A percentile compares a stretch with the other conserved stretches of the same genome.
These are phyloP conservation scores for Insectozyma bohioensis DNA, from an alignment of 1,139 yeast species.

Conservation along the genomic window DNA sequence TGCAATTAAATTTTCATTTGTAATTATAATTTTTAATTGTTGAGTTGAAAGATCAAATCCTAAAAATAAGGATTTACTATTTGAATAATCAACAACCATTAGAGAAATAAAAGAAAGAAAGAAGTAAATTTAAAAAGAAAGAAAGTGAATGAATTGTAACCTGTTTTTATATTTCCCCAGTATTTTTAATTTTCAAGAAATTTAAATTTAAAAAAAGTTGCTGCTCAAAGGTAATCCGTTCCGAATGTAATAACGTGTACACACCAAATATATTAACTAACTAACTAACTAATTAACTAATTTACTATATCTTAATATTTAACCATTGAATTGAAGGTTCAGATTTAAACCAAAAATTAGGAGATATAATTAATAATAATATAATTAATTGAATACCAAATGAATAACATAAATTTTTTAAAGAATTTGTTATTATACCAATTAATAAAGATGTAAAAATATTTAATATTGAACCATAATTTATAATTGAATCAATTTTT, in stretches of 20 bases:
- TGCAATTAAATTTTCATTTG: constrained; percentile 53
- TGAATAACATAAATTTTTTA: constrained; percentile 10
- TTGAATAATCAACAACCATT: constrained; percentile 16
- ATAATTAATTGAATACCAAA: constrained; percentile 14
- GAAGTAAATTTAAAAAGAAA: background rate
- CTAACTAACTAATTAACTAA: background rate
- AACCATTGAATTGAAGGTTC: constrained; percentile 16
- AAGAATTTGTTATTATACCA: constrained; percentile 14
- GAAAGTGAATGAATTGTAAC: no score
- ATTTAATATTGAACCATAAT: constrained; percentile 10
- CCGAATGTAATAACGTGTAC: no score
- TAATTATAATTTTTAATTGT: constrained; percentile 75
- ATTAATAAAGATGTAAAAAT: constrained; percentile 11
- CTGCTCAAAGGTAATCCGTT: no score
- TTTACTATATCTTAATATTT: constrained; percentile 7
- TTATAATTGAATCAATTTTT: constrained; percentile 12
- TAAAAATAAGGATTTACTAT: constrained; percentile 38
- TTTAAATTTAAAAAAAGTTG: no score
- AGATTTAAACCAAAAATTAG: constrained; percentile 15
- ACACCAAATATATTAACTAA: no score
- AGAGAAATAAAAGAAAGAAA: no score
- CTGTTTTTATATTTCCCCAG: constrained; percentile 1
- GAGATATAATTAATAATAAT: constrained; percentile 14
- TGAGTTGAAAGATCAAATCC: constrained; percentile 92
- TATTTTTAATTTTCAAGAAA: background rate